Evolutionary conservation across 163 green algal genomes (phyloP).

Genomic region (Scenedesmus sp.): DNA sequence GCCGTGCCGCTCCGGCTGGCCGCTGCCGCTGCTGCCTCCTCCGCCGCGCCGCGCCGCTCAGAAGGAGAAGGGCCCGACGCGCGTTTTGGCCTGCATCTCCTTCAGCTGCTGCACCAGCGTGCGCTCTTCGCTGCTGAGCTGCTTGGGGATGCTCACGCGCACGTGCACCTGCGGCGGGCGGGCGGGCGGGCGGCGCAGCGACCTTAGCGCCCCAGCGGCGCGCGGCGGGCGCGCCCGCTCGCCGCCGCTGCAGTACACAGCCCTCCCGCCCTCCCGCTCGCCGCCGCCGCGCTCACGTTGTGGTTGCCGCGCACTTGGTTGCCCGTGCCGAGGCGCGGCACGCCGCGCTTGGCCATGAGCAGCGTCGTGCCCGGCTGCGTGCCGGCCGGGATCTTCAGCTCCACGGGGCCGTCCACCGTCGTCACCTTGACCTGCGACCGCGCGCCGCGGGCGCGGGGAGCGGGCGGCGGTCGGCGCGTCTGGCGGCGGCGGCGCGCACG

Average conservation of each 20-base stretch:
- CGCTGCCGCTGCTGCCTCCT: too few species aligned
- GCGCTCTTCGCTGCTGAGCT: slow-evolving; percentile 81
- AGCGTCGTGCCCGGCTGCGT: slow-evolving; percentile 98
- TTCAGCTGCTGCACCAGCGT: slow-evolving; percentile 92
- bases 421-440: slow-evolving; percentile 73
- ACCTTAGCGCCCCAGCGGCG: too few species aligned
- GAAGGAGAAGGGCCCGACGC: slow-evolving; percentile 59
- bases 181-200: too few species aligned
- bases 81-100: slow-evolving; percentile 66
- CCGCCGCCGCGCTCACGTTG: slow-evolving; percentile 70
- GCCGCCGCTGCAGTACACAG: too few species aligned
- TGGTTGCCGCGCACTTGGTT: slow-evolving; percentile 84
- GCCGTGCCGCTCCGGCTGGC: too few species aligned
- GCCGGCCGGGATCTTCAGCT: slow-evolving; percentile 95
- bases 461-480: too few species aligned
- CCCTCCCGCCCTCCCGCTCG: too few species aligned
- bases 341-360: slow-evolving; percentile 96
- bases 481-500: too few species aligned
- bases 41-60: too few species aligned
- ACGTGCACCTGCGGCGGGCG: slow-evolving; percentile 75
- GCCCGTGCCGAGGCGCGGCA: slow-evolving; percentile 84
- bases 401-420: slow-evolving; percentile 94
- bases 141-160: slow-evolving; percentile 93
- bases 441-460: too few species aligned
- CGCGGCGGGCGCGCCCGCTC: too few species aligned